Evolutionary conservation across 352 stramenopile genomes (phyloP), one percentile per base, ranked within the genome.

Genomic region (Phytopythium chamaehyphon): DNA sequence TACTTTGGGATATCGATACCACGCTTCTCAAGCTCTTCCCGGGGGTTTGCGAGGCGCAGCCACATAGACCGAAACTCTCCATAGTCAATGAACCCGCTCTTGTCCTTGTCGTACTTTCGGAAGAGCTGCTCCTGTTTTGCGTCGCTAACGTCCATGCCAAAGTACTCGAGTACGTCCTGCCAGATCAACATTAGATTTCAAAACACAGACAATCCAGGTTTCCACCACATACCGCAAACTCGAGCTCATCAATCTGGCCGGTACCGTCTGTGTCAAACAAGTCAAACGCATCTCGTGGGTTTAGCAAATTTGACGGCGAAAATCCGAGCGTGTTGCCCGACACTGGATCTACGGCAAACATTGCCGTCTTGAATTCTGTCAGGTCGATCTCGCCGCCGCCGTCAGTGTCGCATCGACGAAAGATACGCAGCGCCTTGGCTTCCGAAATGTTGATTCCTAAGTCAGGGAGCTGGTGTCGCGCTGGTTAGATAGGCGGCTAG

Each of bases 81-180:
- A 64, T 98, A 98, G 49, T 98, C 88, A 48, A 98, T 97, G 49
- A 72, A 87, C 1, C 90, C 90, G 36, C 79, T 93, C 37, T 86
- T 88, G 61, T 98, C 84, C 39, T 85, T 92, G 69, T 97, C 93
- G 62, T 96, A 97, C 46, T 97, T 94, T 26, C 73, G 79, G 60
- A 98, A 98, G 11, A 98, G 66, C 21, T 80, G 63, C 51, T 98
- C 93, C 46, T 96, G 85, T 59, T 97, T 96, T 50, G 67, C 75
- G 49, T 97, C 89, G 16, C 79, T 90, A 18, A 96, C 81, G 47
- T 86, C 62, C 61, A 97, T 82, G 19, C 74, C 82, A 51, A 98
- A 86, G 51, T 96, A 98, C 64, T 98, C 90, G n/a, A 98, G 83
- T 15, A 97, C 83, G 52, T 92, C 82, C 76, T 87, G n/a, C n/a